Evolutionary conservation across 495 filamentous ascomycete species (phyloP).

Genomic region (Penicillium bovifimosum): DNA sequence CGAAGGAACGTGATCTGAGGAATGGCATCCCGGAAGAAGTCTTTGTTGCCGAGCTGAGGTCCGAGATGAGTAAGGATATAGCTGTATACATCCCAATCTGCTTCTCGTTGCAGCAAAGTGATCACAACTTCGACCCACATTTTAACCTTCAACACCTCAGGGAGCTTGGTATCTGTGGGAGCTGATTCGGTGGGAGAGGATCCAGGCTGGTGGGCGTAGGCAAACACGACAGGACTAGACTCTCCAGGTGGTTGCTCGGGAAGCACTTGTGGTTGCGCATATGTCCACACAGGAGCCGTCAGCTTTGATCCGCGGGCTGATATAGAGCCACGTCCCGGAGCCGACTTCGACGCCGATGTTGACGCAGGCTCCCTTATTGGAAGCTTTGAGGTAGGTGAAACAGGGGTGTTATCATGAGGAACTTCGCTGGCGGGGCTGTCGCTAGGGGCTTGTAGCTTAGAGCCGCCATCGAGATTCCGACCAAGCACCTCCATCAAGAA

Average conservation of each 20-base stretch:
- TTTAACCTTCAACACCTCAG: constrained; percentile 53
- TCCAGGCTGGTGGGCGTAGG: constrained; percentile 21
- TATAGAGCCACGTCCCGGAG: constrained; percentile 25
- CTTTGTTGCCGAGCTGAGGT: constrained; percentile 81
- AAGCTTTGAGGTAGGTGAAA: constrained; percentile 15
- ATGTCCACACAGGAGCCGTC: constrained; percentile 52
- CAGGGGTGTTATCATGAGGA: constrained; percentile 21
- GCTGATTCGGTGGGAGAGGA: constrained; percentile 4
- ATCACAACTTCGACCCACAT: constrained; percentile 75
- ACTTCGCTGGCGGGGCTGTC: constrained; percentile 24
- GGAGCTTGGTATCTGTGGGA: constrained; percentile 10
- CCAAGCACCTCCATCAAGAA: constrained; percentile 65
- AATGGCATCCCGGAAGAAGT: constrained; percentile 68
- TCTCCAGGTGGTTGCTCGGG: constrained; percentile 47
- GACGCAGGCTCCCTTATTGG: constrained; percentile 21
- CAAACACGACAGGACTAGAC: constrained; percentile 43
- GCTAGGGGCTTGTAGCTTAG: constrained; percentile 20
- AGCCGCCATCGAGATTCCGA: constrained; percentile 50
- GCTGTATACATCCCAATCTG: constrained; percentile 92
- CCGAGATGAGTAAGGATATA: constrained; percentile 84
- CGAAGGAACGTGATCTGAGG: constrained; percentile 72
- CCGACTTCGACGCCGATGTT: constrained; percentile 23
- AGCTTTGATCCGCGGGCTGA: constrained; percentile 38
- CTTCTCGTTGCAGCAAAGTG: constrained; percentile 65
- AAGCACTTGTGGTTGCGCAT: constrained; percentile 43